phyloP scores from a whole-genome alignment of 2,329 filamentous ascomycete species.

The Trichoderma arundinaceum region DNA sequence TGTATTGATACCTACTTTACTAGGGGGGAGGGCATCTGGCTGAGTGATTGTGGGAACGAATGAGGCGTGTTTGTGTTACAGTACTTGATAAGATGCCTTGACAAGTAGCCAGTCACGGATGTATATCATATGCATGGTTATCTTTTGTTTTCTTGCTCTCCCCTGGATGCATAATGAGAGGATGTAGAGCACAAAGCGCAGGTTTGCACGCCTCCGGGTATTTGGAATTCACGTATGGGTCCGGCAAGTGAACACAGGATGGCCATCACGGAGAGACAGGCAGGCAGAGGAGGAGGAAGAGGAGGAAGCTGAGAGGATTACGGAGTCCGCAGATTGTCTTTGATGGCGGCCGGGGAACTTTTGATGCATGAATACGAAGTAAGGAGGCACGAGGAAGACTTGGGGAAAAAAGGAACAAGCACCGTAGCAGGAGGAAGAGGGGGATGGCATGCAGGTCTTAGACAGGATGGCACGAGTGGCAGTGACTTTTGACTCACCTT shows the following conservation, averaged over 20 bases:
- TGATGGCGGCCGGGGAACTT: neutral
- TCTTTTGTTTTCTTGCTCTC: neutral
- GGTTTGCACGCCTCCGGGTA: neutral
- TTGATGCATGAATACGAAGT: neutral
- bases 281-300: neutral
- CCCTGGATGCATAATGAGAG: neutral
- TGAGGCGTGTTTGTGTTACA: neutral
- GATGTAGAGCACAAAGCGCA: neutral
- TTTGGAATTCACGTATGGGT: neutral
- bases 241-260: neutral
- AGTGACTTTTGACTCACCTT: too few species aligned
- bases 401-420: neutral
- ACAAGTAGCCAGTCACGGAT: conserved; percentile 4
- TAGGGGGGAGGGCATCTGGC: neutral
- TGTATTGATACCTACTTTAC: conserved; percentile 6
- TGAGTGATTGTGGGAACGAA: neutral
- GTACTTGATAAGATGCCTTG: conserved; percentile 7
- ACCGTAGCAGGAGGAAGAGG: too few species aligned
- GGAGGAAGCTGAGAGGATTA: neutral
- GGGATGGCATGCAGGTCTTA: too few species aligned
- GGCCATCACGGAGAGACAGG: neutral
- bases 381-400: neutral
- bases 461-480: too few species aligned
- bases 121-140: conserved; percentile 20
- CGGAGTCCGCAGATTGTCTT: neutral